phyloP scores from a whole-genome alignment of 1,139 yeast species.

The Suhomyces taliae region DNA sequence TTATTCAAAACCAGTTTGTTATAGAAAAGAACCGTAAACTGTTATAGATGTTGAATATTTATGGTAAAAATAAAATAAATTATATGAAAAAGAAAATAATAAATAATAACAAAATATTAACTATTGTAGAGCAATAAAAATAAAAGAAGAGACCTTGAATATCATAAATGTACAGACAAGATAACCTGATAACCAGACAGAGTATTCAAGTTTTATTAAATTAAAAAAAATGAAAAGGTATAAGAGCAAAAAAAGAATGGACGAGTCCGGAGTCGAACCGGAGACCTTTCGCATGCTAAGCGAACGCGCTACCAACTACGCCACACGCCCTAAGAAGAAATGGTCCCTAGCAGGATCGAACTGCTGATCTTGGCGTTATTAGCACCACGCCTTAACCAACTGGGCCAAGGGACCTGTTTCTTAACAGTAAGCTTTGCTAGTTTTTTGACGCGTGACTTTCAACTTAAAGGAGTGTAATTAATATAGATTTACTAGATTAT shows the following conservation, averaged over 20 bases:
- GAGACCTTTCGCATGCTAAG: conserved; percentile 89
- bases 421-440: background rate
- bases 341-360: conserved; percentile 38
- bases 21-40: background rate
- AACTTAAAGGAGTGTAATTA: no score
- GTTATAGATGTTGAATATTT: background rate
- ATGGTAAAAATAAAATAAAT: no score
- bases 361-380: conserved; percentile 45
- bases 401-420: conserved; percentile 36
- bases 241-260: conserved; percentile 33
- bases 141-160: no score
- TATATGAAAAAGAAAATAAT: background rate
- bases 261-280: conserved; percentile 90
- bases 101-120: background rate
- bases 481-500: no score
- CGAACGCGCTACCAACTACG: conserved; percentile 92
- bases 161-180: no score
- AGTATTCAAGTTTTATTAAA: background rate
- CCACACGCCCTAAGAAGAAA: conserved; percentile 64
- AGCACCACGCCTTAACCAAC: conserved; percentile 44
- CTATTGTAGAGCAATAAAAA: background rate
- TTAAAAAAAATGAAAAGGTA: background rate
- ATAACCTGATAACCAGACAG: no score
- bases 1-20: background rate
- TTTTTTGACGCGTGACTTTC: no score